These are phyloP conservation scores for Raddia distichophylla DNA, from an alignment of 176 grass and related monocot genomes.

Conservation along the genomic window DNA sequence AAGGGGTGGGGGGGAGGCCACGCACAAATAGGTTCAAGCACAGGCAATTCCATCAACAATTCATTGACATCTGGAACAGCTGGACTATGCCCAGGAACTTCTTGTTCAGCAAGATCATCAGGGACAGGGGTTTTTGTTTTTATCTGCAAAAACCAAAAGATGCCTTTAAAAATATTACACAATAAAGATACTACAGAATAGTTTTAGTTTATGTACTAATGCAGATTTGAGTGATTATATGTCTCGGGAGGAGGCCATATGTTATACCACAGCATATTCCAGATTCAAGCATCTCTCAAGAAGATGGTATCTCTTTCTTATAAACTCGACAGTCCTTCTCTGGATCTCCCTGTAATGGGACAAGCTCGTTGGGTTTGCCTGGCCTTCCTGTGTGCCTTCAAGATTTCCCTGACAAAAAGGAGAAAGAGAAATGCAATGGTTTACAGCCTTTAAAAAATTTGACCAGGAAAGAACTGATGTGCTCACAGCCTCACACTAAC, in stretches of 20 bases:
- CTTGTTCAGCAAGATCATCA: conserved; percentile 66
- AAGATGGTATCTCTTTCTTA: conserved; percentile 92
- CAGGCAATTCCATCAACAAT: conserved; percentile 67
- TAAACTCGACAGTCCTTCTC: conserved; percentile 88
- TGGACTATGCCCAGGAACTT: conserved; percentile 52
- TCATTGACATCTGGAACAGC: conserved; percentile 52
- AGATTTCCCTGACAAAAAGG: conserved; percentile 69
- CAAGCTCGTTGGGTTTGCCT: conserved; percentile 45
- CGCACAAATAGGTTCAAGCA: conserved; percentile 82
- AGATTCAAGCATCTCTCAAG: conserved; percentile 88
- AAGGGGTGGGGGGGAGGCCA: neutral
- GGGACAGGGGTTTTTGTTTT: conserved; percentile 67
- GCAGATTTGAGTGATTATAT: conserved; percentile 9
- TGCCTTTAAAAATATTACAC: conserved; percentile 3
- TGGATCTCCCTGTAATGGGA: conserved; percentile 79
- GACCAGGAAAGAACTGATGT: conserved; percentile 4
- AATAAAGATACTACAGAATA: conserved; percentile 11
- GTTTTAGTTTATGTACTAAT: neutral
- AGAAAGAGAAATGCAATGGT: conserved; percentile 9
- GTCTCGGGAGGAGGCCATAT: conserved; percentile 21
- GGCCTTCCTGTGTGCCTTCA: conserved; percentile 61
- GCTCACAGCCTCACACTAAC: conserved; percentile 56
- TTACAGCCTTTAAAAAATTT: conserved; percentile 15
- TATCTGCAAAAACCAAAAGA: conserved; percentile 47
- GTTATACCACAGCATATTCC: conserved; percentile 87